Base-by-base conservation (phyloP, 768 basidiomycete genomes). In the Tricholoma sp. region DNA sequence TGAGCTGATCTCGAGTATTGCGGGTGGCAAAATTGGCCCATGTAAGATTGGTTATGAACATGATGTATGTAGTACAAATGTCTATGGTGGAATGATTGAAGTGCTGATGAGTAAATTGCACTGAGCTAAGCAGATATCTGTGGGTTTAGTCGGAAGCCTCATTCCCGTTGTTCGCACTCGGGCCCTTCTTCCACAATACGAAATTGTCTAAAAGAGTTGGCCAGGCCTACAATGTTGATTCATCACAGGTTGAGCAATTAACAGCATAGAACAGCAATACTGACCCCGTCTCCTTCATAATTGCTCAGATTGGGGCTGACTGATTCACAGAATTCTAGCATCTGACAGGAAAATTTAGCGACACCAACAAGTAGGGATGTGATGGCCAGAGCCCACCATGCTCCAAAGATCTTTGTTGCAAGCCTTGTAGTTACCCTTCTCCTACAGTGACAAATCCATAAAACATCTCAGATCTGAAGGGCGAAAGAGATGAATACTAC, bases 341-440 rank as follows among this genome's bases (percentile, higher is more conserved):
- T 84, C 89, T 91, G 65, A 6, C 53, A 29, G 39, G 24, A 52
- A 58, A 6, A 57, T 48, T 48, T 48, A 59, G 47, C 52, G 34
- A 10, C n/a, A n/a, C 31, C 53, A 37, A 55, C 1, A 24, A 7
- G 24, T 17, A 49, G 53, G 36, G 44, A 24, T 52, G 29, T 33
- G 2, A 59, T 15, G 12, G 47, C 17, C 15, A n/a, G 15, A 32
- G 72, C 77, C 12, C 57, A 88, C 90, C 91, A 93, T 93, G 55
- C 70, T 80, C 91, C 91, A 94, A 8, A 92, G 71, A 70, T 94
- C 91, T 65, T 89, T 89, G 69, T 91, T 93, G 12, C 85, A 82
- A 0, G 85, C 88, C 65, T 86, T 91, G 71, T 89, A 91, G 3
- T 73, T 77, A 33, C 78, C 80, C 57, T 81, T 75, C 59, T 80